Evolutionary conservation across 1,284 basidiomycete genomes (phyloP).

Genomic region (Tremellales sp.): DNA sequence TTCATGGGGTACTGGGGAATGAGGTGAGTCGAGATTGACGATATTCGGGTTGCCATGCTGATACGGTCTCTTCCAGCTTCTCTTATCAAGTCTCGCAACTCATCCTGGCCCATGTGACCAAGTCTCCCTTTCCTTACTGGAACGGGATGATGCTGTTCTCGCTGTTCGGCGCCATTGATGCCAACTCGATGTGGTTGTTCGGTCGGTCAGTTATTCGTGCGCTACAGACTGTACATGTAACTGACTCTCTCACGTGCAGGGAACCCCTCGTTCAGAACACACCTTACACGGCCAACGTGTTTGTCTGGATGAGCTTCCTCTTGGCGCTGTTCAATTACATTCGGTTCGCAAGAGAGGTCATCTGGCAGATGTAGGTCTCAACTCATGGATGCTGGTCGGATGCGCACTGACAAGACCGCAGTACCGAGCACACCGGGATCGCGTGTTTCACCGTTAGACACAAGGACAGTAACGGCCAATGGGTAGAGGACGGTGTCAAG

Average conservation of each 20-base stretch:
- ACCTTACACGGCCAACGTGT: conserved; percentile 58
- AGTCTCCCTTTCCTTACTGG: conserved; percentile 77
- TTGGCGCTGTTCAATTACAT: conserved; percentile 66
- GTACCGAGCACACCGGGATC: conserved; percentile 77
- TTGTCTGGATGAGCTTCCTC: conserved; percentile 58
- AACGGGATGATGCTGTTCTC: conserved; percentile 84
- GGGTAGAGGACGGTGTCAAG: conserved; percentile 56
- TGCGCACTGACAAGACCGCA: conserved; percentile 12
- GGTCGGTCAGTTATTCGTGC: conserved; percentile 55
- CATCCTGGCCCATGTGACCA: conserved; percentile 90
- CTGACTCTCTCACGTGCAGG: conserved; percentile 13
- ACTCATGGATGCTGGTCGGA: background rate
- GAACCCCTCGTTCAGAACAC: conserved; percentile 44
- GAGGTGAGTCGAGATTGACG: conserved; percentile 49
- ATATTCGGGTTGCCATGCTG: background rate
- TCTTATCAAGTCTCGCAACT: conserved; percentile 74
- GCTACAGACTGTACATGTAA: background rate
- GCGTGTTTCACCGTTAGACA: conserved; percentile 85
- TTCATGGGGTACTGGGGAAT: conserved; percentile 88
- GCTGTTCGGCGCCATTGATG: conserved; percentile 73
- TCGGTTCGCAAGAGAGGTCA: conserved; percentile 75
- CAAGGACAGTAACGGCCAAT: conserved; percentile 68
- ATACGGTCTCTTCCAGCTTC: conserved; percentile 41
- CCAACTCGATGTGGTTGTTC: conserved; percentile 66
- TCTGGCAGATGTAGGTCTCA: conserved; percentile 62